These are phyloP conservation scores for Talaromyces thailandensis DNA, from an alignment of 495 filamentous ascomycete species.

Conservation along the genomic window DNA sequence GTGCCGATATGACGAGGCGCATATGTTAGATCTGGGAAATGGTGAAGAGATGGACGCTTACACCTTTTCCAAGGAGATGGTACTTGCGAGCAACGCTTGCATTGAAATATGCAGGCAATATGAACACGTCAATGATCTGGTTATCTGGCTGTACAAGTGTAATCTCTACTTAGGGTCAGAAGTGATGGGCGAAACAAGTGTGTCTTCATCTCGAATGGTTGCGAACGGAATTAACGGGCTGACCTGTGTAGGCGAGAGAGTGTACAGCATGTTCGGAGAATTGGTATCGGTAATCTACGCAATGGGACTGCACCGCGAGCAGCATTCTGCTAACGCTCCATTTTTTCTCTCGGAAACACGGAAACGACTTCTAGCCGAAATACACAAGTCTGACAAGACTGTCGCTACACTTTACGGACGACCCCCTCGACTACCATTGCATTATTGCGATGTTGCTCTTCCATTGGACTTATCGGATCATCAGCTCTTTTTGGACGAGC, in stretches of 20 bases:
- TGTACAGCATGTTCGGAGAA: constrained; percentile 38
- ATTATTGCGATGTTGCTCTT: constrained; percentile 37
- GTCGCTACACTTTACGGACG: constrained; percentile 37
- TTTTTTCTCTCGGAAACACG: constrained; percentile 35
- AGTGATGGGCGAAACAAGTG: constrained; percentile 23
- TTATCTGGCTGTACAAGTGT: constrained; percentile 25
- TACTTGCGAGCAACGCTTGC: constrained; percentile 15
- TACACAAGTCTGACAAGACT: constrained; percentile 34
- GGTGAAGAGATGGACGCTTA: neutral
- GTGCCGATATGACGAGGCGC: constrained; percentile 11
- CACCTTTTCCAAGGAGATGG: constrained; percentile 9
- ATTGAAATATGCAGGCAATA: constrained; percentile 23
- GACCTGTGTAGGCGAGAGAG: constrained; percentile 15
- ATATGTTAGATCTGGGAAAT: constrained; percentile 9
- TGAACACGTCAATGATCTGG: constrained; percentile 18
- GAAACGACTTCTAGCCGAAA: constrained; percentile 32
- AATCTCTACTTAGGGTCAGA: constrained; percentile 19
- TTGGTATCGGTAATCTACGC: constrained; percentile 13
- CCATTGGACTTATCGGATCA: constrained; percentile 41
- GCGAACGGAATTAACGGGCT: neutral
- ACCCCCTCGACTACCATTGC: constrained; percentile 36
- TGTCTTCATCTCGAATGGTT: neutral
- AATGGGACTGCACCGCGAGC: constrained; percentile 14
- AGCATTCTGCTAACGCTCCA: constrained; percentile 8
- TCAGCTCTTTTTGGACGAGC: constrained; percentile 25